Percentiles rank a stretch among this genome's conserved stretches.
phyloP scores from a whole-genome alignment of 495 filamentous ascomycete genomes.

The Aspergillus steynii region DNA sequence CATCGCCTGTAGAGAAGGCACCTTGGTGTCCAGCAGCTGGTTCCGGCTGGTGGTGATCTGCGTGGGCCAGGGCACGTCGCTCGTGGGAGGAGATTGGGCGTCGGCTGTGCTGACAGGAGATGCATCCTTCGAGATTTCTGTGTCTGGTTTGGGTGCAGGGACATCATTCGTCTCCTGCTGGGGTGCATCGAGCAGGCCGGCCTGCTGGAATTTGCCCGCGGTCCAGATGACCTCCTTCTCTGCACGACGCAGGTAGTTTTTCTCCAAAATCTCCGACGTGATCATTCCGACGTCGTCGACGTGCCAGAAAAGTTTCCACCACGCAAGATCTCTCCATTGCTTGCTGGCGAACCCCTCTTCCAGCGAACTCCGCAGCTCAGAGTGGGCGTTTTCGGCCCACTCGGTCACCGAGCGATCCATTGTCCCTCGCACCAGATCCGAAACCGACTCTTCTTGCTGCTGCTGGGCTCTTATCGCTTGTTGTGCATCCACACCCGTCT shows the following conservation, averaged over 20 bases:
- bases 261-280: slow-evolving; percentile 70
- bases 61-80: slow-evolving; percentile 31
- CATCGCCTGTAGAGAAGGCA: slow-evolving; percentile 75
- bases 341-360: slow-evolving; percentile 68
- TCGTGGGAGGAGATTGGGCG: slow-evolving; percentile 14
- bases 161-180: slow-evolving; percentile 1
- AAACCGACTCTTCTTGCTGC: slow-evolving; percentile 34
- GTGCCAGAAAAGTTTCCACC: slow-evolving; percentile 96
- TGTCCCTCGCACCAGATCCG: slow-evolving; percentile 41
- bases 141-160: neutral
- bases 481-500: slow-evolving; percentile 51
- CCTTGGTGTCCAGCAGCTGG: slow-evolving; percentile 57
- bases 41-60: slow-evolving; percentile 51
- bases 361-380: slow-evolving; percentile 76
- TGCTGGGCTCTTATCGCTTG: slow-evolving; percentile 42
- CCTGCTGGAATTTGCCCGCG: slow-evolving; percentile 75
- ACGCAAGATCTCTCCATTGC: slow-evolving; percentile 73
- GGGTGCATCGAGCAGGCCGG: slow-evolving; percentile 48
- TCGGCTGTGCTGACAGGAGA: slow-evolving; percentile 2
- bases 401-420: slow-evolving; percentile 59
- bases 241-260: slow-evolving; percentile 69
- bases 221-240: slow-evolving; percentile 78
- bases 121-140: neutral
- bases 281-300: slow-evolving; percentile 88
- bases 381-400: slow-evolving; percentile 80